Conservation (phyloP, 2,329 filamentous ascomycete genomes). For the Golovinomyces cichoracearum region DNA sequence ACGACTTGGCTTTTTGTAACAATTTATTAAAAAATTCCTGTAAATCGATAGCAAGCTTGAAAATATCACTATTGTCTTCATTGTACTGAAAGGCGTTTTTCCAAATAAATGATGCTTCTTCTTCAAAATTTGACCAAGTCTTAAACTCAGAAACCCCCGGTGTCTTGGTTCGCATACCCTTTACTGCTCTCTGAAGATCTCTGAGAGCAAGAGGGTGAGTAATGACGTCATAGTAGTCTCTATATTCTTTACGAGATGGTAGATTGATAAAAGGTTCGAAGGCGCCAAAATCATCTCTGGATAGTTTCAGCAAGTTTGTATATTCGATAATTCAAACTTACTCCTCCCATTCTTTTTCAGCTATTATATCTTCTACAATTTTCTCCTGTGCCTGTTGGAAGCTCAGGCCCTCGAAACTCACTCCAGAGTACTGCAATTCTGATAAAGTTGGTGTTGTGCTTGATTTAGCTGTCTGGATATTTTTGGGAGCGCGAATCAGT, state of each 20-base stretch:
- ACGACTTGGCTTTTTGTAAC: constrained; percentile 43
- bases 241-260: constrained; percentile 40
- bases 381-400: constrained; percentile 76
- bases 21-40: constrained; percentile 46
- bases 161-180: constrained; percentile 42
- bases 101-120: constrained; percentile 61
- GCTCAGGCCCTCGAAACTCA: constrained; percentile 41
- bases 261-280: constrained; percentile 54
- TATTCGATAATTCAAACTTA: constrained; percentile 17
- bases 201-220: constrained; percentile 55
- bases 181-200: constrained; percentile 50
- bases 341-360: constrained; percentile 38
- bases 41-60: constrained; percentile 47
- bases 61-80: constrained; percentile 72
- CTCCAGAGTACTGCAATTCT: constrained; percentile 27
- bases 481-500: constrained; percentile 10
- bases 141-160: constrained; percentile 43
- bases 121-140: constrained; percentile 57
- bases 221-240: constrained; percentile 71
- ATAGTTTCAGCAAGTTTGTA: constrained; percentile 1
- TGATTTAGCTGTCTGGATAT: constrained; percentile 12
- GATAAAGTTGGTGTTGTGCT: constrained; percentile 20
- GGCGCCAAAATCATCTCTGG: constrained; percentile 40
- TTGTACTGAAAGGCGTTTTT: constrained; percentile 73
- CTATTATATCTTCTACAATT: constrained; percentile 48